A percentile compares a stretch with the other conserved stretches of the same genome.
phyloP scores from a whole-genome alignment of 2,329 filamentous ascomycete genomes.

The Beauveria sp. region DNA sequence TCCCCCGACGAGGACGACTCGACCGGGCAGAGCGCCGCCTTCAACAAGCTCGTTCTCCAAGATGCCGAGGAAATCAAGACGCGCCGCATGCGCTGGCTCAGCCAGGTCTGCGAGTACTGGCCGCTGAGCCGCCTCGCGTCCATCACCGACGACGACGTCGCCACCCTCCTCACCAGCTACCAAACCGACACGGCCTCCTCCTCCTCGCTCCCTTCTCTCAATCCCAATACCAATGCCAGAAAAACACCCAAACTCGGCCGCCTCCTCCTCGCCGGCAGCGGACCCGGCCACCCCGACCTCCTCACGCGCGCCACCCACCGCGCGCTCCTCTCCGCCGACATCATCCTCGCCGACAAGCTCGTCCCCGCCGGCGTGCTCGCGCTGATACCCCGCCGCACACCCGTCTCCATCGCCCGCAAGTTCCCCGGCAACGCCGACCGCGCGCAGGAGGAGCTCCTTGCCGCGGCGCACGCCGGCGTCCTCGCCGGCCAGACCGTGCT shows the following conservation, averaged over 20 bases:
- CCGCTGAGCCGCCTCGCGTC: constrained; percentile 73
- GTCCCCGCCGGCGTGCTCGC: constrained; percentile 79
- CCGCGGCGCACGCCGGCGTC: constrained; percentile 63
- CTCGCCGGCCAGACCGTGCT: constrained; percentile 68
- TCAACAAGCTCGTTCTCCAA: constrained; percentile 75
- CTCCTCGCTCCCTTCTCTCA: constrained; percentile 13
- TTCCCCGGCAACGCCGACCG: constrained; percentile 95
- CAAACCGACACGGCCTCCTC: constrained; percentile 23
- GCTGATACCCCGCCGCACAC: constrained; percentile 81
- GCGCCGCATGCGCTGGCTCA: constrained; percentile 82
- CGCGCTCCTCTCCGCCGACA: constrained; percentile 65
- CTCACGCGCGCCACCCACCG: constrained; percentile 76
- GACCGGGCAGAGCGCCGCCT: constrained; percentile 66
- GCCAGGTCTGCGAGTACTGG: constrained; percentile 98
- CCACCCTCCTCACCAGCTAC: constrained; percentile 68
- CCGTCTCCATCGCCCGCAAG: constrained; percentile 87
- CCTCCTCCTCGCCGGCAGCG: constrained; percentile 84
- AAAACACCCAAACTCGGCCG: constrained; percentile 42
- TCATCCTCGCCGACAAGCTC: constrained; percentile 81
- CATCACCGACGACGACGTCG: constrained; percentile 73
- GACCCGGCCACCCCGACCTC: constrained; percentile 86
- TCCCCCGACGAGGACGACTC: constrained; percentile 47
- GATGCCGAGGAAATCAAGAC: constrained; percentile 59
- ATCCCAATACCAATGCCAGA: neutral
- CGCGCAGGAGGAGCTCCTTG: constrained; percentile 83